phyloP scores from a whole-genome alignment of 805 yeast species.

The Yamadazyma philogaea region DNA sequence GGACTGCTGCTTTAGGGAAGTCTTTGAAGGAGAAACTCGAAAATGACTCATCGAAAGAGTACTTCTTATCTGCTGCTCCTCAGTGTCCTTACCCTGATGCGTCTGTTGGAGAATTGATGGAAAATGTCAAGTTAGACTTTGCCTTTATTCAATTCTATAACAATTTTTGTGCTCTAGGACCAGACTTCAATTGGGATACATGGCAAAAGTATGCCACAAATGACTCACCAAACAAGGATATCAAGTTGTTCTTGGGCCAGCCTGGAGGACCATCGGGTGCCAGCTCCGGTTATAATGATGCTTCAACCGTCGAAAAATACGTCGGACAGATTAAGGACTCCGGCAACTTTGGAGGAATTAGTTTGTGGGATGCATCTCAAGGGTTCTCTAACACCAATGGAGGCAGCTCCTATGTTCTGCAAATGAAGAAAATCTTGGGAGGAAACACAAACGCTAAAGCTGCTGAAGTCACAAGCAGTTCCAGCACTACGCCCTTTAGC shows the following conservation, averaged over 20 bases:
- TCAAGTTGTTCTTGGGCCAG: conserved; percentile 33
- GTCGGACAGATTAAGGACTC: conserved; percentile 18
- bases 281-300: conserved; percentile 30
- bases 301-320: conserved; percentile 19
- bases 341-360: conserved; percentile 59
- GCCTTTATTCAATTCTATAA: conserved; percentile 41
- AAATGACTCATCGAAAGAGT: conserved; percentile 26
- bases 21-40: conserved; percentile 22
- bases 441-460: too few species aligned
- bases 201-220: conserved; percentile 32
- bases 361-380: conserved; percentile 82
- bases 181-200: conserved; percentile 33
- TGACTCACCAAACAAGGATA: conserved; percentile 28
- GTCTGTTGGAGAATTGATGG: conserved; percentile 31
- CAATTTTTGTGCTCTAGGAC: conserved; percentile 29
- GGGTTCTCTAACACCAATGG: conserved; percentile 28
- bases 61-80: conserved; percentile 36
- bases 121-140: conserved; percentile 26
- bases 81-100: conserved; percentile 40
- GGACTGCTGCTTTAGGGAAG: conserved; percentile 58
- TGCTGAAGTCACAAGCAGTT: conserved; percentile 1
- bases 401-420: conserved; percentile 26
- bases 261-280: conserved; percentile 34
- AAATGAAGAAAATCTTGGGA: conserved; percentile 40
- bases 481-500: conserved; percentile 1